Percentiles rank a stretch among this genome's conserved stretches.
These are phyloP conservation scores for Penicillium verrucosum DNA, from an alignment of 2,329 filamentous ascomycete genomes.

Conservation along the genomic window DNA sequence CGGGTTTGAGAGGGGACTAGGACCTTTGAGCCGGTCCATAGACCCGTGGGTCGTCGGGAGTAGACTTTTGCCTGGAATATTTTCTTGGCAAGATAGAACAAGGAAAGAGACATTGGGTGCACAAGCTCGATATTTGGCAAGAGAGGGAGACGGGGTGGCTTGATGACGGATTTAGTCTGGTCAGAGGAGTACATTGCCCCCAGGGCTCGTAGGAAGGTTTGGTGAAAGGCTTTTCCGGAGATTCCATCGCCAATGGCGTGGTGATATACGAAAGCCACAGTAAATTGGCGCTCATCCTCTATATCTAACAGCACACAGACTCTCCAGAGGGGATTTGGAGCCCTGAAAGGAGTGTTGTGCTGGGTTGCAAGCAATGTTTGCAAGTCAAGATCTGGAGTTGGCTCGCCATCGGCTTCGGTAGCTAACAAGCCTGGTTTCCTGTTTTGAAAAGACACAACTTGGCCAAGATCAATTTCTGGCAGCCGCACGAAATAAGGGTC, in stretches of 20 bases:
- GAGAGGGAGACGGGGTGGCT: conserved; percentile 30
- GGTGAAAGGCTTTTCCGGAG: conserved; percentile 47
- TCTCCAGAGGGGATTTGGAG: conserved; percentile 45
- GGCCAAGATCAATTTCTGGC: conserved; percentile 41
- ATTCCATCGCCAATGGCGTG: conserved; percentile 49
- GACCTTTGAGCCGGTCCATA: conserved; percentile 38
- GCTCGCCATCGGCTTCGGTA: conserved; percentile 18
- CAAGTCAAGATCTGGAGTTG: conserved; percentile 37
- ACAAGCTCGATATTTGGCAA: conserved; percentile 42
- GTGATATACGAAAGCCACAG: conserved; percentile 47
- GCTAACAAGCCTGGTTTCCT: conserved; percentile 15
- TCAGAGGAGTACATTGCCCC: conserved; percentile 11
- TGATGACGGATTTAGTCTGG: conserved; percentile 21
- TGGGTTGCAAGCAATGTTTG: conserved; percentile 41
- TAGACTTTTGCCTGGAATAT: conserved; percentile 36
- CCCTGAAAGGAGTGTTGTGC: conserved; percentile 41
- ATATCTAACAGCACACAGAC: conserved; percentile 38
- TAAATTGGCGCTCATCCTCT: conserved; percentile 34
- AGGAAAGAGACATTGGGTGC: conserved; percentile 40
- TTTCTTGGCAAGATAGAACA: conserved; percentile 33
- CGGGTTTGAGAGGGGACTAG: conserved; percentile 23
- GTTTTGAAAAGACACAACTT: conserved; percentile 37
- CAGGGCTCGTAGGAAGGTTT: conserved; percentile 40
- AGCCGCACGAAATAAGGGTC: conserved; percentile 46
- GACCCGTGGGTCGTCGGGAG: conserved; percentile 26